Evolutionary conservation across 192 early-diverging fungal species (phyloP).

Genomic region (Coemansia sp.): DNA sequence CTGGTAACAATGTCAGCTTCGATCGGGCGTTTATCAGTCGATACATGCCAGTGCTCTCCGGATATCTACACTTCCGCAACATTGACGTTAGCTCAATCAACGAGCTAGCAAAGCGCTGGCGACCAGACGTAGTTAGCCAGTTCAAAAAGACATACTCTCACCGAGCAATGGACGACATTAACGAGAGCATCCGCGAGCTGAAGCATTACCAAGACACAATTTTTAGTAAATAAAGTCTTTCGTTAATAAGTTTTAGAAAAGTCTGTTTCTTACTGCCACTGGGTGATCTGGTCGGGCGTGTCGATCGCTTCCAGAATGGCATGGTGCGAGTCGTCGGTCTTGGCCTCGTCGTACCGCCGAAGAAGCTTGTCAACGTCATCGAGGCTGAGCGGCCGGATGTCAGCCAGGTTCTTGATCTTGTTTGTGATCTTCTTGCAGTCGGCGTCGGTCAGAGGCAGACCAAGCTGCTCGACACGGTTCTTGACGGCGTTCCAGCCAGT

Average conservation of each 20-base stretch:
- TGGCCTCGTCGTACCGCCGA: slow-evolving; percentile 54
- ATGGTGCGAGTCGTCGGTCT: slow-evolving; percentile 55
- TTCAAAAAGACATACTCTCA: slow-evolving; percentile 56
- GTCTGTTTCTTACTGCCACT: slow-evolving; percentile 12
- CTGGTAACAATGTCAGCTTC: slow-evolving; percentile 88
- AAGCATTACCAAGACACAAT: slow-evolving; percentile 62
- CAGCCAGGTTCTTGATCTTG: slow-evolving; percentile 94
- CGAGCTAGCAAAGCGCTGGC: slow-evolving; percentile 78
- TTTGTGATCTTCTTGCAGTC: slow-evolving; percentile 88
- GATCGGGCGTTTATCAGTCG: slow-evolving; percentile 77
- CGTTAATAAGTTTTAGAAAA: neutral
- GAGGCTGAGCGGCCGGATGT: slow-evolving; percentile 87
- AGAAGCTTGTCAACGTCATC: slow-evolving; percentile 85
- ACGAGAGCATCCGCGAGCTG: slow-evolving; percentile 83
- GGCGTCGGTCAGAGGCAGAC: slow-evolving; percentile 77
- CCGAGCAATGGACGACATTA: slow-evolving; percentile 84
- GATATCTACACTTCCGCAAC: slow-evolving; percentile 77
- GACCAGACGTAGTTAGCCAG: slow-evolving; percentile 35
- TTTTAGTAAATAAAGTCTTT: slow-evolving; percentile 45
- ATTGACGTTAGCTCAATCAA: slow-evolving; percentile 85
- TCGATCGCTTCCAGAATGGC: slow-evolving; percentile 51
- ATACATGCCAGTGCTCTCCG: slow-evolving; percentile 70
- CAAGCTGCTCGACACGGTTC: slow-evolving; percentile 93
- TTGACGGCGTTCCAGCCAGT: slow-evolving; percentile 99
- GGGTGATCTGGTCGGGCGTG: slow-evolving; percentile 55